Percentiles rank a stretch among this genome's conserved stretches.
Evolutionary conservation across 2,329 filamentous ascomycete genomes (phyloP).

Genomic region (Parafenestella ontariensis): DNA sequence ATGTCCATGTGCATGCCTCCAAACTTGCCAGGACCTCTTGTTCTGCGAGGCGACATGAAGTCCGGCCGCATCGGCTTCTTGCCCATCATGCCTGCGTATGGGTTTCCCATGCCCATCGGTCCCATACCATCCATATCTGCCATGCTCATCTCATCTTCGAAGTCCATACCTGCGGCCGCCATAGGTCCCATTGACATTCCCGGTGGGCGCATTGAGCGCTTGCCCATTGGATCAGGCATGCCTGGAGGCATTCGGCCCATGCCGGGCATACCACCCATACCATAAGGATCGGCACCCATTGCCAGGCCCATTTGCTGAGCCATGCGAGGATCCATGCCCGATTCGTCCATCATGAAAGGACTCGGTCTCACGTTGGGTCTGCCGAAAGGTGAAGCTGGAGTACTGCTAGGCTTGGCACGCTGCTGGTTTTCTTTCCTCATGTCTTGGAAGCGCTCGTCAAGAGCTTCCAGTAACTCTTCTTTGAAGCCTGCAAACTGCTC

Average conservation of each 20-base stretch:
- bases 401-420: background rate
- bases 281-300: conserved; percentile 13
- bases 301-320: conserved; percentile 10
- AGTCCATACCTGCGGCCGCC: background rate
- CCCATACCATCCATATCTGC: conserved; percentile 11
- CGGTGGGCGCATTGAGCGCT: conserved; percentile 3
- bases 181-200: conserved; percentile 3
- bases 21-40: background rate
- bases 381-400: conserved; percentile 1
- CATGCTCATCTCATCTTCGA: conserved; percentile 15
- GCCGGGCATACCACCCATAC: conserved; percentile 1
- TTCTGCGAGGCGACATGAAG: conserved; percentile 7
- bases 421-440: conserved; percentile 9
- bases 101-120: conserved; percentile 10
- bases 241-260: conserved; percentile 8
- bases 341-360: conserved; percentile 1
- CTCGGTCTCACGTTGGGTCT: conserved; percentile 4
- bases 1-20: conserved; percentile 3
- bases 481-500: conserved; percentile 16
- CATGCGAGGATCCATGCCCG: conserved; percentile 17
- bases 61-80: conserved; percentile 6
- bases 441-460: conserved; percentile 15
- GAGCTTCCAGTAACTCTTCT: conserved; percentile 18
- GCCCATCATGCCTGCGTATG: conserved; percentile 7
- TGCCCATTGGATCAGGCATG: conserved; percentile 8